Conservation (phyloP, 768 basidiomycete genomes). For the Naganishia antarctica region DNA sequence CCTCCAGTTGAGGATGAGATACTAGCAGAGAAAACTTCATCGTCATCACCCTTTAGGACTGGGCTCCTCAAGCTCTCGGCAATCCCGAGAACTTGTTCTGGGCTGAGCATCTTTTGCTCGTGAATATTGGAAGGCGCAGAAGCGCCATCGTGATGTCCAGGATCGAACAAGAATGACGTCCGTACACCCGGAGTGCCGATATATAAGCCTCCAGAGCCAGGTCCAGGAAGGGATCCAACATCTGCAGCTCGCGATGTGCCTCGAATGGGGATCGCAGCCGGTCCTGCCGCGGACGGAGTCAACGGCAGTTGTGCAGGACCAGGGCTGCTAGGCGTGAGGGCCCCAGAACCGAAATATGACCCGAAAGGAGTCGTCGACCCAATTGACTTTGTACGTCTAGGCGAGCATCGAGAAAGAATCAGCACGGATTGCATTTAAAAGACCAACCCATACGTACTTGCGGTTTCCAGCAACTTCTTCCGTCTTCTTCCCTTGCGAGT, state of each 20-base stretch:
- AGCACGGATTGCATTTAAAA: neutral
- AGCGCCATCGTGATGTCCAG: conserved; percentile 18
- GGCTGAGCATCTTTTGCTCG: conserved; percentile 34
- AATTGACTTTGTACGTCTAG: neutral
- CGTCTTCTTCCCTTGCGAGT: neutral
- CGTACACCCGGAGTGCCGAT: conserved; percentile 35
- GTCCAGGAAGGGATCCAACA: neutral
- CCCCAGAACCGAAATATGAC: conserved; percentile 6
- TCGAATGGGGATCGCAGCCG: conserved; percentile 28
- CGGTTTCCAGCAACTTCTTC: neutral
- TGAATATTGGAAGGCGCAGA: conserved; percentile 29
- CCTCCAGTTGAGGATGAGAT: conserved; percentile 1
- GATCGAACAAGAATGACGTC: conserved; percentile 27
- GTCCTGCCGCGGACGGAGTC: conserved; percentile 32
- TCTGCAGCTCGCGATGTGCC: neutral
- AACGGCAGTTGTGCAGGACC: conserved; percentile 42
- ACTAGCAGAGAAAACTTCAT: conserved; percentile 30
- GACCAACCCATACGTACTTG: neutral
- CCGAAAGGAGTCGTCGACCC: conserved; percentile 35
- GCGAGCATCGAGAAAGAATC: neutral
- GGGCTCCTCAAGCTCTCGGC: conserved; percentile 39
- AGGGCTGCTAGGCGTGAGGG: conserved; percentile 20
- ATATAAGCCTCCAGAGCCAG: conserved; percentile 29
- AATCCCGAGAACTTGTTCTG: conserved; percentile 44
- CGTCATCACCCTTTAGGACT: conserved; percentile 36